A percentile compares a stretch with the other conserved stretches of the same genome.
Conservation (phyloP, 352 stramenopile species). For the Phytophthora pini region DNA sequence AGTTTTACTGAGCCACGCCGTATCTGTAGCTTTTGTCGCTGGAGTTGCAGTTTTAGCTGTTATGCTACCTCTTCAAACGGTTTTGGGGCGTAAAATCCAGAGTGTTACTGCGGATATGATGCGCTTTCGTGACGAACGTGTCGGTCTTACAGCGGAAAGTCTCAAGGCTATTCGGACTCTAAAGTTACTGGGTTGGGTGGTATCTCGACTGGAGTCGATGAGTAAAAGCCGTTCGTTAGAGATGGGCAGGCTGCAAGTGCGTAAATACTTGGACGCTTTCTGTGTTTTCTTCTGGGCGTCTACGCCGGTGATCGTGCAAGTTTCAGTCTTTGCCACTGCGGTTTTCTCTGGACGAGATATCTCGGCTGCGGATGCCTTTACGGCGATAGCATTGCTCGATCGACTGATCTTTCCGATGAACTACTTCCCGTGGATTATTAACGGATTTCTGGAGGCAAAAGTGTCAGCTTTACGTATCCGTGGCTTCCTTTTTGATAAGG, state of each 20-base stretch:
- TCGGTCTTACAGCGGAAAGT: slow-evolving; percentile 70
- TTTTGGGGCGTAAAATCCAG: slow-evolving; percentile 83
- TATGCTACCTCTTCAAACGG: slow-evolving; percentile 89
- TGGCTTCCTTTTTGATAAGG: slow-evolving; percentile 66
- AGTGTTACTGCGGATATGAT: slow-evolving; percentile 75
- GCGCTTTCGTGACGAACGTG: slow-evolving; percentile 78
- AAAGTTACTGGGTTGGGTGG: slow-evolving; percentile 81
- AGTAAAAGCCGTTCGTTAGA: slow-evolving; percentile 60
- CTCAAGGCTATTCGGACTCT: slow-evolving; percentile 79
- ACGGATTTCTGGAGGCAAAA: slow-evolving; percentile 84
- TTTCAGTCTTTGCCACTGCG: slow-evolving; percentile 81
- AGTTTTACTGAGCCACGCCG: slow-evolving; percentile 70
- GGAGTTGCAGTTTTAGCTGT: slow-evolving; percentile 73
- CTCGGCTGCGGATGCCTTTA: slow-evolving; percentile 84
- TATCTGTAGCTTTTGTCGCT: slow-evolving; percentile 87
- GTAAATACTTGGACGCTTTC: slow-evolving; percentile 90
- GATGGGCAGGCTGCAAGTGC: slow-evolving; percentile 67
- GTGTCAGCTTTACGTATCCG: slow-evolving; percentile 85
- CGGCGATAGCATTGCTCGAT: slow-evolving; percentile 86
- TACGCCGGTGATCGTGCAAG: slow-evolving; percentile 88
- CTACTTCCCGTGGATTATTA: slow-evolving; percentile 93
- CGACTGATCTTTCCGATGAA: slow-evolving; percentile 93
- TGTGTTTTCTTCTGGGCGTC: slow-evolving; percentile 93
- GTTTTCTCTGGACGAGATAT: slow-evolving; percentile 76
- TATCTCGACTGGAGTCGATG: slow-evolving; percentile 57